A percentile compares a stretch with the other conserved stretches of the same genome.
Conservation (phyloP, 2,329 filamentous ascomycete species). For the Claviceps lovelessii region DNA sequence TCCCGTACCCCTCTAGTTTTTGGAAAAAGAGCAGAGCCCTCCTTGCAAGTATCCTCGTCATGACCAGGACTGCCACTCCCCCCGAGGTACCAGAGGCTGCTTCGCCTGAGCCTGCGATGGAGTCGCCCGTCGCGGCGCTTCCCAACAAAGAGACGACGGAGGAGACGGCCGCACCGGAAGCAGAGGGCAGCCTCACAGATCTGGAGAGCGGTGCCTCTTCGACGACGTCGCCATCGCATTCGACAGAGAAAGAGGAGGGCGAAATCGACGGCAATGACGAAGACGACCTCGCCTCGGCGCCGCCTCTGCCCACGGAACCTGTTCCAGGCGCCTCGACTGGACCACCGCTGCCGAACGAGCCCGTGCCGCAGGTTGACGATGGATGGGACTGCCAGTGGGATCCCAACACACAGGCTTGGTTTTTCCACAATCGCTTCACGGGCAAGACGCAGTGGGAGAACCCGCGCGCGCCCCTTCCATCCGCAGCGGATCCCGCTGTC, state of each 20-base stretch:
- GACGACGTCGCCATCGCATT: background rate
- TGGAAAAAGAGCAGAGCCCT: constrained; percentile 4
- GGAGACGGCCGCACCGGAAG: background rate
- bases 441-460: constrained; percentile 72
- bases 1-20: constrained; percentile 2
- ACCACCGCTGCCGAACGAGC: constrained; percentile 30
- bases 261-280: constrained; percentile 2
- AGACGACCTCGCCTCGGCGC: constrained; percentile 5
- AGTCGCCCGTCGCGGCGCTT: constrained; percentile 7
- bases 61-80: constrained; percentile 2
- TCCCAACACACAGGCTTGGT: constrained; percentile 50
- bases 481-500: background rate
- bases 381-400: constrained; percentile 81
- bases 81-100: background rate
- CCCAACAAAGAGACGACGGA: constrained; percentile 6
- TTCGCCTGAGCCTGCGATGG: constrained; percentile 6
- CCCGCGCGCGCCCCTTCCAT: constrained; percentile 46
- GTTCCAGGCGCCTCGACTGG: constrained; percentile 7
- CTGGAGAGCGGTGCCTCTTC: background rate
- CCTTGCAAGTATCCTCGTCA: background rate
- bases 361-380: constrained; percentile 40
- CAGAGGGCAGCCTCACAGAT: background rate
- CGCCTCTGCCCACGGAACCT: constrained; percentile 23
- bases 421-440: constrained; percentile 75
- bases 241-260: constrained; percentile 2